These are phyloP conservation scores for Chlamydomonas sp. DNA, from an alignment of 139 green algal genomes.

Conservation along the genomic window DNA sequence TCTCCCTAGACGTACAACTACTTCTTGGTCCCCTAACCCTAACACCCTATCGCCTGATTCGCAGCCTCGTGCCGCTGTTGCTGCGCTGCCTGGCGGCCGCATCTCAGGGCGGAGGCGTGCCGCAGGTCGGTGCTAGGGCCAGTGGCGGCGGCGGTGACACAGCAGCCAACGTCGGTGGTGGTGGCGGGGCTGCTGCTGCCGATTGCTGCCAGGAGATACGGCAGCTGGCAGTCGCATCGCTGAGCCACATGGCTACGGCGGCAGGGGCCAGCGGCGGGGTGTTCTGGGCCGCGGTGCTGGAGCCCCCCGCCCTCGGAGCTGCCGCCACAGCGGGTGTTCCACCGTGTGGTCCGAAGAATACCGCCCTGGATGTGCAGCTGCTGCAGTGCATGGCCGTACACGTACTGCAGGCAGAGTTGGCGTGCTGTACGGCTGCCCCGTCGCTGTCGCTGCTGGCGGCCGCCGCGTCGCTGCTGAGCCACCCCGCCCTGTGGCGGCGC, in stretches of 20 bases:
- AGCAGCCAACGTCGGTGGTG: neutral
- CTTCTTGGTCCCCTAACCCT: neutral
- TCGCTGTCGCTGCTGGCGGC: neutral
- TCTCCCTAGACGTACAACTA: too few relatives aligned
- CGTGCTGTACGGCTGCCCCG: neutral
- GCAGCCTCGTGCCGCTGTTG: neutral
- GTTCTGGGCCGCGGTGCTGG: slow-evolving; percentile 1
- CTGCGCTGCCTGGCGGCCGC: neutral
- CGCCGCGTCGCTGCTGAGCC: neutral
- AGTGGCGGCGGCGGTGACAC: neutral
- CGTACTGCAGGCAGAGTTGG: neutral
- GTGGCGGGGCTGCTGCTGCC: neutral
- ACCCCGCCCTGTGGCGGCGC: slow-evolving; percentile 5
- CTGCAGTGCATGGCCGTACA: neutral
- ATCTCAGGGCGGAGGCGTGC: neutral
- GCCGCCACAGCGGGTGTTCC: neutral
- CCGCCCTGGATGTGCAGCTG: neutral
- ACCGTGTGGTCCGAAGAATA: too few relatives aligned
- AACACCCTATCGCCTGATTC: neutral
- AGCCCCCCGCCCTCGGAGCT: too few relatives aligned
- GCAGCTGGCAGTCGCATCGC: too few relatives aligned
- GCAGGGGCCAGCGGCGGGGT: neutral
- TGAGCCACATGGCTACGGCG: too few relatives aligned
- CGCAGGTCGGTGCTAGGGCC: neutral
- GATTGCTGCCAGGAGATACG: too few relatives aligned